Base-by-base conservation (phyloP, 2,329 filamentous ascomycete species). In the Hyphodiscus sp. region DNA sequence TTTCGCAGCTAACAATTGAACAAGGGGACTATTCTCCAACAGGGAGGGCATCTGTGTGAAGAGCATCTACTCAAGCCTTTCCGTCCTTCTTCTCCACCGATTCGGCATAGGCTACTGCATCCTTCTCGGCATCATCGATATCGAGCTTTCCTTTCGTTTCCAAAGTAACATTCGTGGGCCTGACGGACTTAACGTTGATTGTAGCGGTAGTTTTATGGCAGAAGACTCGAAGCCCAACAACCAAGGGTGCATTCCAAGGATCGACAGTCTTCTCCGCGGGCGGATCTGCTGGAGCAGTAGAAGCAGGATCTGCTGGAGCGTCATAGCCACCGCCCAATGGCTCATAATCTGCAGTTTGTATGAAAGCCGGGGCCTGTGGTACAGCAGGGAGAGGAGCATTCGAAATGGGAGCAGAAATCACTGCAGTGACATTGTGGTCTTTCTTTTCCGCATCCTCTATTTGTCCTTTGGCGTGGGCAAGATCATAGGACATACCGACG, bases 391-490 rank as follows among this genome's bases (percentile, higher is more conserved):
- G 16, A 2, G 43, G 15, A 1, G 19, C 13, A 9, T 41, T 41
- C 13, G n/a, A 13, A 41, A 26, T 20, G 38, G 23, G 18, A 41
- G 29, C 20, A 23, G 42, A 42, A 41, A 33, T 6, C 23, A 42
- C 41, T 20, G 16, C 19, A 38, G 26, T 5, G 18, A 29, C 20
- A n/a, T 10, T 41, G 20, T 19, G 4, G 2, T 33, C 30, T 20
- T 44, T 49, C 8, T n/a, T 11, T 2, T 33, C 6, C 2, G 43
- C 6, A 8, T 53, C 30, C 13, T 45, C 15, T 2, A 49, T 29
- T 9, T 71, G 71, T 1, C 79, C 79, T 63, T 81, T 82, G 68
- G 73, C 76, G 61, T 82, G 79, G 0, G 80, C 80, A 1, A 81
- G 61, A 58, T 83, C 79, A 53, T 83, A 82, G 0, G 78, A 76